Evolutionary conservation across 352 stramenopile genomes (phyloP).

Genomic region (Phytopythium ostracodes): DNA sequence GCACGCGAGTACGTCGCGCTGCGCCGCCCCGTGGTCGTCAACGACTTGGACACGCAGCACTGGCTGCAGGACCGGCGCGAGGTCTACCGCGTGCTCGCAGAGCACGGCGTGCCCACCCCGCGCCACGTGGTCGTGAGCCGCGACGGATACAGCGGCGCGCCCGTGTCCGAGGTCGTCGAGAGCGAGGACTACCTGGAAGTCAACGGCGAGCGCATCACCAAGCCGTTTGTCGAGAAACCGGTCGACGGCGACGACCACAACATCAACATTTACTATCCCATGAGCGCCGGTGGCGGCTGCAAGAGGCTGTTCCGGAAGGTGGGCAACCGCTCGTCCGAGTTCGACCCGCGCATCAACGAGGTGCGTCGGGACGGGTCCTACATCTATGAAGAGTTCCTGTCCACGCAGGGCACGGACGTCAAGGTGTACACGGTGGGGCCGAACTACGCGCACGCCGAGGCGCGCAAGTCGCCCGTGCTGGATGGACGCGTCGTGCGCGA

Average conservation of each 20-base stretch:
- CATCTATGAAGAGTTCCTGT: conserved; percentile 98
- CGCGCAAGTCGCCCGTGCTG: conserved; percentile 98
- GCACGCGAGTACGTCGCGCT: conserved; percentile 95
- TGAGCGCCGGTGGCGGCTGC: conserved; percentile 96
- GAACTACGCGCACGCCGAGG: conserved; percentile 99
- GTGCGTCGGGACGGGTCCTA: conserved; percentile 92
- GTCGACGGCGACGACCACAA: conserved; percentile 99
- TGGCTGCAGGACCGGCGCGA: conserved; percentile 93
- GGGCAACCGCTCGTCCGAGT: conserved; percentile 90
- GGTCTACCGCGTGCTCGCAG: conserved; percentile 93
- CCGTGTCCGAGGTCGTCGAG: conserved; percentile 41
- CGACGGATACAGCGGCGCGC: conserved; percentile 85
- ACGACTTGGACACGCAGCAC: conserved; percentile 96
- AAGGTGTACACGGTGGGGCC: conserved; percentile 99
- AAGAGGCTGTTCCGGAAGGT: conserved; percentile 99
- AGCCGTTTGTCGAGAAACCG: conserved; percentile 99
- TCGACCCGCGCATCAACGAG: conserved; percentile 95
- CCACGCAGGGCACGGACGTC: conserved; percentile 99
- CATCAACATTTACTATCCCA: conserved; percentile 99
- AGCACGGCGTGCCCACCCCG: conserved; percentile 93
- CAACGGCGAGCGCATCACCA: conserved; percentile 95
- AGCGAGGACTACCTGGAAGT: conserved; percentile 79
- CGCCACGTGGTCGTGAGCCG: conserved; percentile 93
- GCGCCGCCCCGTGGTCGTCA: conserved; percentile 94
- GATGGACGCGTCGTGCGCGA: conserved; percentile 98